phyloP scores from a whole-genome alignment of 2,329 filamentous ascomycete species.

The Pseudocercospora cruenta region DNA sequence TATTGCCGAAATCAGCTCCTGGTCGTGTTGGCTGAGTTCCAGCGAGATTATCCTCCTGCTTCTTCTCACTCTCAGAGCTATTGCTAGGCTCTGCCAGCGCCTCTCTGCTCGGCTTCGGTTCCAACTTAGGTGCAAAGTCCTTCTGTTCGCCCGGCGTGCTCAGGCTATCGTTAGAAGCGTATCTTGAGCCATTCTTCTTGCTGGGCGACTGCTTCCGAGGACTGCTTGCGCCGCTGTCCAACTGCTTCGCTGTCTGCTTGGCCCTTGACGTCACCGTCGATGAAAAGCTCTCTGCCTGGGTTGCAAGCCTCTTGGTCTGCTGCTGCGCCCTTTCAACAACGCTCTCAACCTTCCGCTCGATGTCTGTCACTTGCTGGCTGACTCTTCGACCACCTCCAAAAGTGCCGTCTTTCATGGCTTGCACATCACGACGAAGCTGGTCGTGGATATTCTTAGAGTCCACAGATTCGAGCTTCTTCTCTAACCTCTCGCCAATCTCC shows the following conservation, averaged over 20 bases:
- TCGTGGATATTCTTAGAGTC: constrained; percentile 27
- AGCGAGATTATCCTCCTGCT: constrained; percentile 34
- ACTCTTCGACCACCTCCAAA: constrained; percentile 31
- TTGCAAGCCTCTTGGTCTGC: neutral
- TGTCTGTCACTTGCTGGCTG: constrained; percentile 32
- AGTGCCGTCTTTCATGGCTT: constrained; percentile 37
- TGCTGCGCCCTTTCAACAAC: constrained; percentile 17
- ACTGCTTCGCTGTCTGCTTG: constrained; percentile 11
- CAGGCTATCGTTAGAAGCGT: constrained; percentile 1
- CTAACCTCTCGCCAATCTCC: constrained; percentile 44
- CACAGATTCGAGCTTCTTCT: constrained; percentile 38
- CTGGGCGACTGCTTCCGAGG: constrained; percentile 9
- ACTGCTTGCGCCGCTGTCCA: constrained; percentile 14
- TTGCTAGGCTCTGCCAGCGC: constrained; percentile 12
- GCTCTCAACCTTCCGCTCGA: constrained; percentile 30
- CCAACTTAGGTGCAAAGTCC: neutral
- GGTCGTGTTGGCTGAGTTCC: constrained; percentile 26
- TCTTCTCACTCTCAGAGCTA: constrained; percentile 19
- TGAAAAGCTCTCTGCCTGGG: constrained; percentile 1
- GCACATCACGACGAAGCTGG: constrained; percentile 30
- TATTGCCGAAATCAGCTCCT: neutral
- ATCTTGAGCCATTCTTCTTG: constrained; percentile 10
- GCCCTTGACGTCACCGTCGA: constrained; percentile 6
- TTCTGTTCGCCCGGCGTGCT: constrained; percentile 1
- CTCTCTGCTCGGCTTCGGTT: constrained; percentile 15